Percentiles rank a stretch among this genome's conserved stretches.
Conservation (phyloP, 2,329 filamentous ascomycete species). For the Paraphoma chrysanthemicola region DNA sequence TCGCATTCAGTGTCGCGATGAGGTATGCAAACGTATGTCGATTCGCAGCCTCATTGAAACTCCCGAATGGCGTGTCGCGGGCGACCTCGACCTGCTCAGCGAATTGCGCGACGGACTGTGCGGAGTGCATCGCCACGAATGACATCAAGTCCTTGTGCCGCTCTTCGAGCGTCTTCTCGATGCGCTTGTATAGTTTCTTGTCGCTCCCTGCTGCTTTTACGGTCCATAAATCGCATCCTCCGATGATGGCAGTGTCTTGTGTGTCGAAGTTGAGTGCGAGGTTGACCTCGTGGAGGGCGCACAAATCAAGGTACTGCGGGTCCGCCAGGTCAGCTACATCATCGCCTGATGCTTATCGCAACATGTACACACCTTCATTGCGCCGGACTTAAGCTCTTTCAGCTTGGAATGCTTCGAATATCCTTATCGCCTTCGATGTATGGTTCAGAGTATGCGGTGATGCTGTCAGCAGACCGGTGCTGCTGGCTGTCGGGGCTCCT, state of each 20-base stretch:
- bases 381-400: constrained; percentile 16
- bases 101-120: constrained; percentile 76
- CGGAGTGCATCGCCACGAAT: constrained; percentile 85
- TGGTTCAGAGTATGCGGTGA: constrained; percentile 6
- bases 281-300: constrained; percentile 89
- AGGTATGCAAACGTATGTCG: constrained; percentile 94
- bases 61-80: constrained; percentile 89
- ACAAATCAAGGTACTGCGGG: constrained; percentile 83
- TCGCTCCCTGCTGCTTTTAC: constrained; percentile 95
- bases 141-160: constrained; percentile 89
- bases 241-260: constrained; percentile 87
- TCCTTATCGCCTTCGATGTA: constrained; percentile 10
- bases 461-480: constrained; percentile 26
- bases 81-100: constrained; percentile 74
- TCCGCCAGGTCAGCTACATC: constrained; percentile 37
- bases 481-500: constrained; percentile 32
- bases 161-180: constrained; percentile 87
- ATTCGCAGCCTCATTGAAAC: constrained; percentile 84
- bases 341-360: constrained; percentile 24
- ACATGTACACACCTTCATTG: constrained; percentile 47
- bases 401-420: background rate
- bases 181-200: constrained; percentile 96
- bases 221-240: constrained; percentile 95
- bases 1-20: constrained; percentile 95
- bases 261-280: constrained; percentile 96